phyloP scores from a whole-genome alignment of 768 basidiomycete genomes.

The Hygrocybe coccinea region DNA sequence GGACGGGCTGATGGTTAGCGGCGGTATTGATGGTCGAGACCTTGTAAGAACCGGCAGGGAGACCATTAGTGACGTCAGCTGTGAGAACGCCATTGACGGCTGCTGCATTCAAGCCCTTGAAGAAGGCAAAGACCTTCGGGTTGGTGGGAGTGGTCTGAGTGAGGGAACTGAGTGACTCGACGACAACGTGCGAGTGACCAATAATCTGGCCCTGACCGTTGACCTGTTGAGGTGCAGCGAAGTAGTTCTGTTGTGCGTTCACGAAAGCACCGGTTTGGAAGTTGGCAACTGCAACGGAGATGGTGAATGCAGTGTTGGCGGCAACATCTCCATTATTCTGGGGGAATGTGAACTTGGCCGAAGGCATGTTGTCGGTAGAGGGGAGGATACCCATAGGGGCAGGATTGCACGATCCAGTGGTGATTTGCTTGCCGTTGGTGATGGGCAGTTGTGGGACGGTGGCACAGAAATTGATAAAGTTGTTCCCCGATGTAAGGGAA shows the following conservation, averaged over 20 bases:
- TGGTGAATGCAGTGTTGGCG: slow-evolving; percentile 47
- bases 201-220: slow-evolving; percentile 45
- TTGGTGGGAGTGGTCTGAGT: slow-evolving; percentile 46
- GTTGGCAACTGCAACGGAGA: slow-evolving; percentile 43
- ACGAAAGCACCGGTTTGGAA: slow-evolving; percentile 54
- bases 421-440: slow-evolving; percentile 47
- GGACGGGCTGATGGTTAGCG: slow-evolving; percentile 43
- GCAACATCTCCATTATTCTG: slow-evolving; percentile 40
- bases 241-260: slow-evolving; percentile 43
- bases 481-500: slow-evolving; percentile 61
- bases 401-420: slow-evolving; percentile 44
- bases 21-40: slow-evolving; percentile 44
- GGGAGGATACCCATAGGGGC: slow-evolving; percentile 58
- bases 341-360: slow-evolving; percentile 47
- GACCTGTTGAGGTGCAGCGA: slow-evolving; percentile 50
- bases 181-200: slow-evolving; percentile 61
- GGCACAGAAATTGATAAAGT: slow-evolving; percentile 66
- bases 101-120: slow-evolving; percentile 48
- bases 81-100: slow-evolving; percentile 43
- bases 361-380: slow-evolving; percentile 46
- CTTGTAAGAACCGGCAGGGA: slow-evolving; percentile 49
- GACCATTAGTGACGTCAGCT: slow-evolving; percentile 47
- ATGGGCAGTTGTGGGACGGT: slow-evolving; percentile 38
- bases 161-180: slow-evolving; percentile 48
- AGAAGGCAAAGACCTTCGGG: slow-evolving; percentile 53